Evolutionary conservation across 495 filamentous ascomycete species (phyloP), one percentile per base, ranked within the genome.

Genomic region (Thermochaetoides thermophila): DNA sequence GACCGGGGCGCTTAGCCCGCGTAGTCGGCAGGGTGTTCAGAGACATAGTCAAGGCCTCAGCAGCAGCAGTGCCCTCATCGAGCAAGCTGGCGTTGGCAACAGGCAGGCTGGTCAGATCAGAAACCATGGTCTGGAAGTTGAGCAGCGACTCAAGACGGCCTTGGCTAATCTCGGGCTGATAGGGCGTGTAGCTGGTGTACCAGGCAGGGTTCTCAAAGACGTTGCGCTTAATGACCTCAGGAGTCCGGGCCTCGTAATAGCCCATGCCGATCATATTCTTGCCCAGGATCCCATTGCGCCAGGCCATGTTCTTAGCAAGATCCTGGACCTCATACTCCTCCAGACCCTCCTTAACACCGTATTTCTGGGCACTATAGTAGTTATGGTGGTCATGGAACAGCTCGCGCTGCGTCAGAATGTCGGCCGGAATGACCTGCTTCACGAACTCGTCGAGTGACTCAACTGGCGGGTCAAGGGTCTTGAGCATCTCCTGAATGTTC

Each of bases 101-200:
- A 10, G 84, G 72, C 20, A 97, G 69, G 6, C 69, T 83, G 0
- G 89, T 97, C 29, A 97, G 64, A 49, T 97, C 89, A 5, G 80
- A 74, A 5, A 92, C 81, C 59, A 97, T 55, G 9, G 89, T 97
- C 68, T 97, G 89, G 58, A 92, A 97, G 63, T 97, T 97, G 27
- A 97, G 64, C 25, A 97, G 63, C 5, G 86, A 93, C 63, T 96
- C 91, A 42, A 92, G 59, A 26, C 84, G 79, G 20, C 81, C 89
- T 57, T 97, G 89, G 48, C 84, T 92, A 63, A 97, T 96, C 59
- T 97, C 89, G 2, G 89, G 86, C 54, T 97, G 89, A 56, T 97
- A 97, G 17, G 89, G 89, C 0, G 89, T 96, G 52, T 97, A 97
- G 53, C 86, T 95, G 25, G 89, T 97, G 57, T 97, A 97, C 89